These are phyloP conservation scores for Populus pruinosa DNA, from an alignment of 345 rosid species.

Conservation along the genomic window DNA sequence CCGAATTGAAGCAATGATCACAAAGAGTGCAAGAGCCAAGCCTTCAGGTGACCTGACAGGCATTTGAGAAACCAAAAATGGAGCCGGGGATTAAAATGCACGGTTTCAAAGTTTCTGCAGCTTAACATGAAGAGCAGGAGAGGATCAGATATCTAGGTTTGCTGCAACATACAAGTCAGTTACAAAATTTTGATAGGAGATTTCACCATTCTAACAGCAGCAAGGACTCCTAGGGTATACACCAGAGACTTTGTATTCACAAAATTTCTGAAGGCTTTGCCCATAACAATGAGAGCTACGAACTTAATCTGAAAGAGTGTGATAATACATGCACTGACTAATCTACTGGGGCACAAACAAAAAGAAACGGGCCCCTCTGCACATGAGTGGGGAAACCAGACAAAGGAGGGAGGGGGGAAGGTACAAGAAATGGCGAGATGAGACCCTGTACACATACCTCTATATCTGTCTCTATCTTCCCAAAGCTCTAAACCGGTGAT, in stretches of 20 bases:
- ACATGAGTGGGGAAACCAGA: conserved; percentile 23
- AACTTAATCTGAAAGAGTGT: conserved; percentile 39
- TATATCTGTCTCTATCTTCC: conserved; percentile 51
- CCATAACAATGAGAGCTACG: conserved; percentile 29
- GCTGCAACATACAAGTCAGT: neutral
- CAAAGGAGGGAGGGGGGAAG: conserved; percentile 6
- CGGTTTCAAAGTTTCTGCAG: too few relatives aligned
- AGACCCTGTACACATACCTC: conserved; percentile 67
- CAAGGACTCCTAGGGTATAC: conserved; percentile 10
- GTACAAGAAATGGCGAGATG: conserved; percentile 28
- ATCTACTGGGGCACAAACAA: conserved; percentile 41
- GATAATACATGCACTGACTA: conserved; percentile 54
- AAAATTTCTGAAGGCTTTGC: conserved; percentile 44
- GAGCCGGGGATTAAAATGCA: too few relatives aligned
- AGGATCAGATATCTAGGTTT: neutral
- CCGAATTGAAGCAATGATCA: neutral
- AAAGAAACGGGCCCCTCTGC: conserved; percentile 24
- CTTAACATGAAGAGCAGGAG: neutral
- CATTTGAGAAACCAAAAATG: too few relatives aligned
- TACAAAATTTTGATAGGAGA: conserved; percentile 9
- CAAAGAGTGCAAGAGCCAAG: neutral
- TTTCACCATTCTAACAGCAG: conserved; percentile 8
- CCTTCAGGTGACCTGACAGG: neutral
- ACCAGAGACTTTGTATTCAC: conserved; percentile 44
- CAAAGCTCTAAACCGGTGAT: conserved; percentile 45